A percentile compares a stretch with the other conserved stretches of the same genome.
Conservation (phyloP, 352 stramenopile genomes). For the Pythium myriotylum region DNA sequence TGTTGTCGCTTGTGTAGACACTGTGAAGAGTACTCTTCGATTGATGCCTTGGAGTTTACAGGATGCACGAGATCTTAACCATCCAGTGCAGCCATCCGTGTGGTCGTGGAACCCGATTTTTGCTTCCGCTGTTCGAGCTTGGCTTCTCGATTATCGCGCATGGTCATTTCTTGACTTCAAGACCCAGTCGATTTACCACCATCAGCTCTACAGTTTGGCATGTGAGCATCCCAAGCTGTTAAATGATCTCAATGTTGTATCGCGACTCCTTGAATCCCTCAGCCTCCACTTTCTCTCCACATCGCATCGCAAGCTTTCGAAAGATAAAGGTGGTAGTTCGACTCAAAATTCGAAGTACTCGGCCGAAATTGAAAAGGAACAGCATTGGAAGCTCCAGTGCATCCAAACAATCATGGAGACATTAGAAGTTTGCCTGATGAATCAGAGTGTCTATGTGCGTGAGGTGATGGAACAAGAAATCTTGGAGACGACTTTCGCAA, state of each 20-base stretch:
- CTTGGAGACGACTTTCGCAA: constrained; percentile 68
- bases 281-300: constrained; percentile 47
- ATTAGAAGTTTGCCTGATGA: constrained; percentile 76
- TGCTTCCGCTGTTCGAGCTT: constrained; percentile 58
- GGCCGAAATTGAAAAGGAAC: constrained; percentile 43
- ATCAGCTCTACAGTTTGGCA: constrained; percentile 74
- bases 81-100: constrained; percentile 64
- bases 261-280: constrained; percentile 70
- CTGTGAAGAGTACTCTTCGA: constrained; percentile 54
- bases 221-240: constrained; percentile 69
- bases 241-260: constrained; percentile 63
- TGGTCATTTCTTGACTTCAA: constrained; percentile 70
- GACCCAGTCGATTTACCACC: constrained; percentile 81
- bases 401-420: constrained; percentile 77
- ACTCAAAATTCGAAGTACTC: constrained; percentile 45
- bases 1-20: constrained; percentile 67
- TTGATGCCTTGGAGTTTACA: constrained; percentile 41
- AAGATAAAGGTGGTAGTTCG: neutral
- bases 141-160: constrained; percentile 71
- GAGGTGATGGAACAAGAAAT: constrained; percentile 71
- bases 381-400: constrained; percentile 76
- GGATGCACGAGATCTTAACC: constrained; percentile 32
- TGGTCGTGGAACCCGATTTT: constrained; percentile 82
- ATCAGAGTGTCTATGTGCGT: constrained; percentile 73
- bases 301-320: neutral